Evolutionary conservation across 129 eudicot genomes (phyloP).

Genomic region (carrot (Daucus carota)): DH1_v3.0 NC_030385.2:22387001-22387500

Average conservation of each 20-base stretch:
- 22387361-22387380: no score
- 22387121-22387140: no score
- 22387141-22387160: no score
- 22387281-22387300: neutral
- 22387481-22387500: conserved; percentile 41
- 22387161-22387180: no score
- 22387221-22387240: neutral
- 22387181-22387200: no score
- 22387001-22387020: no score
- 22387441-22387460: conserved; percentile 18
- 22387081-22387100: neutral
- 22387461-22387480: conserved; percentile 15
- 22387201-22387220: neutral
- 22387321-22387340: no score
- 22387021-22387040: neutral
- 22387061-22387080: neutral
- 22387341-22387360: no score
- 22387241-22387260: neutral
- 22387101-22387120: neutral
- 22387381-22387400: conserved; percentile 50
- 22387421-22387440: conserved; percentile 16
- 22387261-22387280: neutral
- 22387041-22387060: neutral
- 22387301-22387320: conserved; percentile 10
- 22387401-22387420: conserved; percentile 19